A percentile compares a stretch with the other conserved stretches of the same genome.
These are phyloP conservation scores for Fusarium succisae DNA, from an alignment of 2,329 filamentous ascomycete genomes.

Conservation along the genomic window DNA sequence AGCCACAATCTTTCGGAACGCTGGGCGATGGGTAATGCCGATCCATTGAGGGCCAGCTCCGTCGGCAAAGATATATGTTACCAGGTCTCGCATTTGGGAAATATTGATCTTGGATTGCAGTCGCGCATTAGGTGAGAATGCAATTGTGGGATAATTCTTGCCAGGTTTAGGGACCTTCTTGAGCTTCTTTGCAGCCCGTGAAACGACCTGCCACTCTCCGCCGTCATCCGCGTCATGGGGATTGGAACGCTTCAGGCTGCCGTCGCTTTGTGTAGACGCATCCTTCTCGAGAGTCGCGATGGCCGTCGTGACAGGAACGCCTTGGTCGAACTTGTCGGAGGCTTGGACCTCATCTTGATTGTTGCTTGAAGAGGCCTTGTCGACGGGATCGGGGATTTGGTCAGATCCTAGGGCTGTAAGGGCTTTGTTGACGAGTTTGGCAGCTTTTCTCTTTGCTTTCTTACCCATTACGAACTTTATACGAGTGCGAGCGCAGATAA, in stretches of 20 bases:
- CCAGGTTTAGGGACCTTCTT: constrained; percentile 69
- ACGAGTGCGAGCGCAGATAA: constrained; percentile 13
- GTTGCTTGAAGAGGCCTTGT: constrained; percentile 7
- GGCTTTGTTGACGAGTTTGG: constrained; percentile 17
- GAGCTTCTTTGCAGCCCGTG: constrained; percentile 63
- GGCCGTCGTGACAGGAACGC: constrained; percentile 6
- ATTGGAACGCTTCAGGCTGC: constrained; percentile 60
- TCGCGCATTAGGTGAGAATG: constrained; percentile 65
- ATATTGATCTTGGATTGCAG: constrained; percentile 71
- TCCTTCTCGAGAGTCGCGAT: constrained; percentile 17
- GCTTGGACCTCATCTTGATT: constrained; percentile 11
- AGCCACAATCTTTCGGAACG: constrained; percentile 82
- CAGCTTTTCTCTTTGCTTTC: constrained; percentile 30
- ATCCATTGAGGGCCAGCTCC: constrained; percentile 73
- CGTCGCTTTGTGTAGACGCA: constrained; percentile 44
- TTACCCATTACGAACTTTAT: constrained; percentile 37
- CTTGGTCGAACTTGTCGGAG: constrained; percentile 11
- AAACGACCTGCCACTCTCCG: constrained; percentile 65
- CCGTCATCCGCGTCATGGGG: constrained; percentile 56
- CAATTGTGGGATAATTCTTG: constrained; percentile 67
- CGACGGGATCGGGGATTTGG: constrained; percentile 5
- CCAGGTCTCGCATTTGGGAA: constrained; percentile 69
- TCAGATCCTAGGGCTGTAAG: constrained; percentile 33
- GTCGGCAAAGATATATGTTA: constrained; percentile 74
- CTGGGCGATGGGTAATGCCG: constrained; percentile 67